A percentile compares a stretch with the other conserved stretches of the same genome.
Conservation (phyloP, 805 yeast species). For the Nadsonia fulvescens region DNA sequence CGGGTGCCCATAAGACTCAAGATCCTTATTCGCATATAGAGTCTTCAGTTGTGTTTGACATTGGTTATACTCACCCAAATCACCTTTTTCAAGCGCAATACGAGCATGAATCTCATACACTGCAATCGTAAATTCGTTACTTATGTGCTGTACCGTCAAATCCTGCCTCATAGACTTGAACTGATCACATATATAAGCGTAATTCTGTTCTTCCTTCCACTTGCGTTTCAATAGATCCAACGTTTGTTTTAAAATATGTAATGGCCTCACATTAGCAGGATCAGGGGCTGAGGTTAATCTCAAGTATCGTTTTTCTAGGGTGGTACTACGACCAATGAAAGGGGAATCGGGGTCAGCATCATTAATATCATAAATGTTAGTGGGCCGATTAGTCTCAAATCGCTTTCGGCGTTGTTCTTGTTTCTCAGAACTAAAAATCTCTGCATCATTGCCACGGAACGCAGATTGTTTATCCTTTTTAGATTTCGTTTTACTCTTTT, state of each 20-base stretch:
- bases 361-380: slow-evolving; percentile 4
- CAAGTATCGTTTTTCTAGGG: slow-evolving; percentile 59
- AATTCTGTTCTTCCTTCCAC: slow-evolving; percentile 34
- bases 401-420: no score
- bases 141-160: slow-evolving; percentile 76
- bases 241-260: slow-evolving; percentile 38
- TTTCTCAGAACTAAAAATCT: no score
- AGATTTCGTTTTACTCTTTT: slow-evolving; percentile 1
- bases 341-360: no score
- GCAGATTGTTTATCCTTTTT: slow-evolving; percentile 3
- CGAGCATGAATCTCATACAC: slow-evolving; percentile 81
- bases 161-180: slow-evolving; percentile 87
- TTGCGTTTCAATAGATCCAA: slow-evolving; percentile 34
- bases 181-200: slow-evolving; percentile 73
- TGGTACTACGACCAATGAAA: slow-evolving; percentile 45
- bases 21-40: slow-evolving; percentile 37
- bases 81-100: slow-evolving; percentile 66
- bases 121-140: slow-evolving; percentile 51
- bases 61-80: slow-evolving; percentile 88
- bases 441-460: slow-evolving; percentile 4
- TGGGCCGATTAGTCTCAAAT: slow-evolving; percentile 2
- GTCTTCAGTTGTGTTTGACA: slow-evolving; percentile 68
- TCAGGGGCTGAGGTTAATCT: slow-evolving; percentile 85
- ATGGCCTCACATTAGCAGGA: slow-evolving; percentile 68
- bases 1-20: no score